Percentiles rank a stretch among this genome's conserved stretches.
phyloP scores from a whole-genome alignment of 179 eudicot genomes.

The Drosera spatulata region DNA sequence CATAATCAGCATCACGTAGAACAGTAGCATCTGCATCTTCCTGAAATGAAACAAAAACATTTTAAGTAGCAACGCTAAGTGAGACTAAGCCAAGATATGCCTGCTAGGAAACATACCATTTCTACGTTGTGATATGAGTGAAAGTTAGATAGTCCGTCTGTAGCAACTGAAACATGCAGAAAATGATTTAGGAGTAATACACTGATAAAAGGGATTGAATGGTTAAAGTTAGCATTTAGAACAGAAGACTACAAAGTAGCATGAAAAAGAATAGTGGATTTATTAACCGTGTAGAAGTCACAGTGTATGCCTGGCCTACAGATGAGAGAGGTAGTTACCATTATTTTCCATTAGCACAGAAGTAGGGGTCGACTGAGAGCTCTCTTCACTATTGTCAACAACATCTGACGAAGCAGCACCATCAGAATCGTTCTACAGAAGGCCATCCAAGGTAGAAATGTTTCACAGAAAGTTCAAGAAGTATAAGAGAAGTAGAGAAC shows the following conservation, averaged over 20 bases:
- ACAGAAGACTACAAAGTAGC: neutral
- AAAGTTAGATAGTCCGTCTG: neutral
- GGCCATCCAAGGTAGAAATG: conserved; percentile 4
- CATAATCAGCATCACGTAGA: neutral
- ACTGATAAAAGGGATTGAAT: too few relatives aligned
- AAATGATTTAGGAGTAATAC: neutral
- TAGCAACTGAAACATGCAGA: neutral
- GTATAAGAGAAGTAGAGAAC: conserved; percentile 1
- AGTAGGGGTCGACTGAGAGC: neutral
- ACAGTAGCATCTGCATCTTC: neutral
- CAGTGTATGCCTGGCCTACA: neutral
- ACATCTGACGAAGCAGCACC: neutral
- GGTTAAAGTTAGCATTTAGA: too few relatives aligned
- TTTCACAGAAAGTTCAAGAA: neutral
- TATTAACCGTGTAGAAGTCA: neutral
- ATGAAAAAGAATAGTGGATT: neutral
- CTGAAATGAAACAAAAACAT: neutral
- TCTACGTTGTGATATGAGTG: neutral
- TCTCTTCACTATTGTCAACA: neutral
- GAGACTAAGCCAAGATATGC: neutral
- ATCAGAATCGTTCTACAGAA: neutral
- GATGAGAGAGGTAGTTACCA: neutral
- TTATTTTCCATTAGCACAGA: neutral
- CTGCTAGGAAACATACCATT: neutral
- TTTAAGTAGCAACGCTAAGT: neutral